Base-by-base conservation (phyloP, 2,329 filamentous ascomycete genomes). In the Xylaria sp. region DNA sequence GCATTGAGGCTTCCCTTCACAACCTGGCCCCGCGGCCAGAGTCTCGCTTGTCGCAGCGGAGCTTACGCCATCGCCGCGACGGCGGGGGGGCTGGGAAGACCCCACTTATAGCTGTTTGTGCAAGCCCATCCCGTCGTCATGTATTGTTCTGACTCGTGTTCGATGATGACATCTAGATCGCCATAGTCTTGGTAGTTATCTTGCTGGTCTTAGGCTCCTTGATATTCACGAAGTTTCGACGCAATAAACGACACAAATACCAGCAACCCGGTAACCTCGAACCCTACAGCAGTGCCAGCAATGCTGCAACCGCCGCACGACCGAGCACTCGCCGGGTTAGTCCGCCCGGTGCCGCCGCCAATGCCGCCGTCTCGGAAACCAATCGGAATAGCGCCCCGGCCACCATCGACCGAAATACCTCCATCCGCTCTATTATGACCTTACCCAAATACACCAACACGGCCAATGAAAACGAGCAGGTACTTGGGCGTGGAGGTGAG, bases 341-440 rank as follows among this genome's bases (percentile, higher is more conserved):
- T 53, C 46, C 60, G 8, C 42, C 23, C 10, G 39, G 57, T 19
- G 54, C 23, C 10, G 39, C 57, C 30, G 54, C 52, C 34, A 62
- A 63, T 13, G 62, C 70, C 23, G 23, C 23, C 10, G 70, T 70
- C 58, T 65, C 66, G 13, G 70, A 70, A 39, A 63, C 69, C 2
- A 67, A 68, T 3, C 56, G 64, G 59, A 66, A 57, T 72, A 42
- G 68, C 65, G 7, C 73, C 73, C 60, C 75, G 16, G 54, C 59
- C 8, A 58, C 72, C 0, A 84, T 96, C 10, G 90, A 93, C 71
- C 84, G 93, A 37, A 89, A 93, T 68, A 92, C 90, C 1, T 95
- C 91, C 7, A 81, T 97, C 51, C 87, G 93, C 58, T 96, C 91
- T n/a, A 86, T 97, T 58, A 94, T 97, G 83, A 97, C 94, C 0